These are phyloP conservation scores for Umbilicus rupestris DNA, from an alignment of 164 flowering plant genomes.

Conservation along the genomic window DNA sequence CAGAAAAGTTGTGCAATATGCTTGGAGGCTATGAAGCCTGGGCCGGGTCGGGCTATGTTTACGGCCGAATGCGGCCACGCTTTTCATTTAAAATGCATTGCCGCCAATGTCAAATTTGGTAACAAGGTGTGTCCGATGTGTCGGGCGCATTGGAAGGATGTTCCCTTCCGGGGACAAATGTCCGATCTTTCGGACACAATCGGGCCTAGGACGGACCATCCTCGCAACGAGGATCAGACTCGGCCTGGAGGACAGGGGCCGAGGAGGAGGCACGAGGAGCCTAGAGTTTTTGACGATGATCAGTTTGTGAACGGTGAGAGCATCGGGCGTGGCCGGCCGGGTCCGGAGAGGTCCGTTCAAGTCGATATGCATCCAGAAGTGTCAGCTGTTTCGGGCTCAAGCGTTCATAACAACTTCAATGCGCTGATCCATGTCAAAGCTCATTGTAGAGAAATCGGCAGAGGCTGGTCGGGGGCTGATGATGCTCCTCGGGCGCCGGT, in stretches of 20 bases:
- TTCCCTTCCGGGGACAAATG: not conserved
- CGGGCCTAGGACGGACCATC: too few relatives aligned
- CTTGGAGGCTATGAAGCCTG: conserved; percentile 6
- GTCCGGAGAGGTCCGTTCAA: conserved; percentile 28
- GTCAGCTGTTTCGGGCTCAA: conserved; percentile 48
- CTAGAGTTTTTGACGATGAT: conserved; percentile 10
- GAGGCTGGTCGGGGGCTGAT: conserved; percentile 11
- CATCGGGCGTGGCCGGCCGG: conserved; percentile 11
- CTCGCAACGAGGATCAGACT: too few relatives aligned
- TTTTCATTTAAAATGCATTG: conserved; percentile 10
- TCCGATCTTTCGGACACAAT: not conserved
- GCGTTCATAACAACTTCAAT: conserved; percentile 40
- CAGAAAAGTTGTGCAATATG: conserved; percentile 12
- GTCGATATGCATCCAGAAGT: conserved; percentile 60
- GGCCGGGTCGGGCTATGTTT: conserved; percentile 9
- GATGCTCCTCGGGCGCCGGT: conserved; percentile 54
- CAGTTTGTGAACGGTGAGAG: conserved; percentile 3
- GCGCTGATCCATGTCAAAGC: conserved; percentile 62
- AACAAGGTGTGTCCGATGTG: conserved; percentile 12
- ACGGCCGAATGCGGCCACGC: conserved; percentile 12
- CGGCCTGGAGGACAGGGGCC: too few relatives aligned
- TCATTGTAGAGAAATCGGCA: conserved; percentile 16
- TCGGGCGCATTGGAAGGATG: conserved; percentile 10
- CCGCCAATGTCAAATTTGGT: conserved; percentile 12
- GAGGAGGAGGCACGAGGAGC: conserved; percentile 7